A percentile compares a stretch with the other conserved stretches of the same genome.
Conservation (phyloP, 768 basidiomycete genomes). For the Psilocybe tampanensis region DNA sequence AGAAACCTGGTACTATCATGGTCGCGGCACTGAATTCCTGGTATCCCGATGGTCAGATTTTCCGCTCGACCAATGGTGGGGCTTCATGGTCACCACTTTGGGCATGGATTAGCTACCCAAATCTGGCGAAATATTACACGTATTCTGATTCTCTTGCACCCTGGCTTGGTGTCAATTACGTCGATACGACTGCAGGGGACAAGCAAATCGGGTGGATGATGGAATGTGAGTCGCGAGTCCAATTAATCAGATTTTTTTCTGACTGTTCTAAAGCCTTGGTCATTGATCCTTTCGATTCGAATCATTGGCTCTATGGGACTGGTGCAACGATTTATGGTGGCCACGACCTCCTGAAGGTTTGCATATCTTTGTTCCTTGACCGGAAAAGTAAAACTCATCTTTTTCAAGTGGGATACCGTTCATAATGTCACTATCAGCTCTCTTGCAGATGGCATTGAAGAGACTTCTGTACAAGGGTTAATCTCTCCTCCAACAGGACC, state of each 20-base stretch:
- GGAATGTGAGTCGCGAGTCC: conserved; percentile 42
- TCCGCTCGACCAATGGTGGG: conserved; percentile 60
- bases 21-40: conserved; percentile 66
- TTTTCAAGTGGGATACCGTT: conserved; percentile 53
- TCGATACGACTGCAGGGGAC: conserved; percentile 43
- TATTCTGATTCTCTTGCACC: conserved; percentile 60
- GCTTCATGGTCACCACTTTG: conserved; percentile 61
- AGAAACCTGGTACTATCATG: conserved; percentile 67
- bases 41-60: conserved; percentile 71
- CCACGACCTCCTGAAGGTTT: conserved; percentile 47
- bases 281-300: conserved; percentile 69
- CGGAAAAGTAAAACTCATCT: conserved; percentile 1
- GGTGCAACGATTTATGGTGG: conserved; percentile 67
- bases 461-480: conserved; percentile 57
- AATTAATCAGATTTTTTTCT: background rate
- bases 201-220: conserved; percentile 74
- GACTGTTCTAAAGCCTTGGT: conserved; percentile 38
- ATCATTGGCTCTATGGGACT: conserved; percentile 75
- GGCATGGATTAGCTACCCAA: conserved; percentile 53
- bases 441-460: conserved; percentile 67
- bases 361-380: background rate
- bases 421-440: conserved; percentile 63
- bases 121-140: conserved; percentile 50
- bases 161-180: conserved; percentile 56
- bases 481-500: conserved; percentile 67